A percentile compares a stretch with the other conserved stretches of the same genome.
Conservation (phyloP, 1,139 yeast species). For the Debaryomyces nepalensis region DNA sequence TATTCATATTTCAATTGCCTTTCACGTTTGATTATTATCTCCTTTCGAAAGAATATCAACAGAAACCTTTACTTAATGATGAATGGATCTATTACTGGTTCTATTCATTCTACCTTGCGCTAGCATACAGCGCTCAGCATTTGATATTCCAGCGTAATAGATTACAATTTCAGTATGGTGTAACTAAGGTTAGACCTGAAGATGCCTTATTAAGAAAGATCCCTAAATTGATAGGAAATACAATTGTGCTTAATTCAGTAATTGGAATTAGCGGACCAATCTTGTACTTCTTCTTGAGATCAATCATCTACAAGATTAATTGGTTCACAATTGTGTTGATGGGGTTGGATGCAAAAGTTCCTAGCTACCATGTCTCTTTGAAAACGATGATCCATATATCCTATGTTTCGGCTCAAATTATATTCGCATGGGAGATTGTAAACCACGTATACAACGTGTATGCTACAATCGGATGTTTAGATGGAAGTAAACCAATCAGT, state of each 20-base stretch:
- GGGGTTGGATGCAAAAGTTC: slow-evolving; percentile 42
- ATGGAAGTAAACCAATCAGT: slow-evolving; percentile 72
- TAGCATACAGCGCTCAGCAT: slow-evolving; percentile 58
- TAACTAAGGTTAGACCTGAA: slow-evolving; percentile 46
- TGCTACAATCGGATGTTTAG: slow-evolving; percentile 81
- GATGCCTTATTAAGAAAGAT: slow-evolving; percentile 35
- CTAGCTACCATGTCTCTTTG: slow-evolving; percentile 43
- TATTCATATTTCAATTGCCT: slow-evolving; percentile 35
- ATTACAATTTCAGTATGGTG: slow-evolving; percentile 54
- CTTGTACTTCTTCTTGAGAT: slow-evolving; percentile 49
- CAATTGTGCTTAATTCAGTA: slow-evolving; percentile 40
- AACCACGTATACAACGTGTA: slow-evolving; percentile 73
- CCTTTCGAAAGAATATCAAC: slow-evolving; percentile 52
- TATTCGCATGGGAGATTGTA: slow-evolving; percentile 61
- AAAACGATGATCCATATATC: slow-evolving; percentile 39
- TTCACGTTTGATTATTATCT: slow-evolving; percentile 34
- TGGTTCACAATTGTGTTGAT: slow-evolving; percentile 31
- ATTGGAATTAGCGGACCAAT: slow-evolving; percentile 46
- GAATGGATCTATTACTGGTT: slow-evolving; percentile 59
- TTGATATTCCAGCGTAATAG: slow-evolving; percentile 63
- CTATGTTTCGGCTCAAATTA: slow-evolving; percentile 43
- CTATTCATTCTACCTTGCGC: slow-evolving; percentile 42
- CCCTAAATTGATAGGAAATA: slow-evolving; percentile 39
- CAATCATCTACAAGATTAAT: slow-evolving; percentile 46
- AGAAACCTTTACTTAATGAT: slow-evolving; percentile 64